phyloP scores from a whole-genome alignment of 306 rosid species.

The Vigna unguiculata region DNA sequence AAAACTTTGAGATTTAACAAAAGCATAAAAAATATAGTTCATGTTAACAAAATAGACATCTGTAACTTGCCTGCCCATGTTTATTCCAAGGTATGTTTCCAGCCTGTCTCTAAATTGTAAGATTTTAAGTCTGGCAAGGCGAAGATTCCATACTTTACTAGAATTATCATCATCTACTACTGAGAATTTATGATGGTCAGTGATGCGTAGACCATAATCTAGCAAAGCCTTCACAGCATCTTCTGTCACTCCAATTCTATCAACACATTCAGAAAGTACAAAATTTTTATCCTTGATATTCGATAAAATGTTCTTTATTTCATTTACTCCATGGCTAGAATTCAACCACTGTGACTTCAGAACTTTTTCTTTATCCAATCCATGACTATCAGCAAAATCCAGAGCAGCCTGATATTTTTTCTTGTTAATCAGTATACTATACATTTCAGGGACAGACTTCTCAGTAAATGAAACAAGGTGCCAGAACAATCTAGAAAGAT shows the following conservation, averaged over 20 bases:
- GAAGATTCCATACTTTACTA: conserved; percentile 71
- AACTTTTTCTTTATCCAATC: conserved; percentile 84
- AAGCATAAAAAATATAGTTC: conserved; percentile 2
- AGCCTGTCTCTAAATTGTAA: conserved; percentile 88
- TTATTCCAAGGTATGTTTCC: conserved; percentile 95
- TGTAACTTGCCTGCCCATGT: conserved; percentile 90
- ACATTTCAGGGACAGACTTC: conserved; percentile 88
- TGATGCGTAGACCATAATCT: conserved; percentile 75
- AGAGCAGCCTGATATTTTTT: conserved; percentile 75
- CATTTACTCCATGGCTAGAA: conserved; percentile 76
- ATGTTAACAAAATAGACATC: conserved; percentile 32
- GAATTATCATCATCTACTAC: conserved; percentile 55
- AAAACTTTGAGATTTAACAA: conserved; percentile 10
- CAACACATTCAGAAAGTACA: conserved; percentile 81
- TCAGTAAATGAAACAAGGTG: conserved; percentile 72
- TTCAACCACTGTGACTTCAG: conserved; percentile 95
- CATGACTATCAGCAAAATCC: conserved; percentile 77
- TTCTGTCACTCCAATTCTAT: conserved; percentile 88
- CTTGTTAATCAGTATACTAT: conserved; percentile 63
- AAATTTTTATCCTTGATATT: conserved; percentile 75
- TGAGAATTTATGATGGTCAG: conserved; percentile 73
- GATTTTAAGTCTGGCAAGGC: conserved; percentile 78
- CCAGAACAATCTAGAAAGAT: conserved; percentile 77
- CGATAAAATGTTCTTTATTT: conserved; percentile 65
- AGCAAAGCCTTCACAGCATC: conserved; percentile 80